Base-by-base conservation (phyloP, 2,329 filamentous ascomycete species). In the Lecanicillium sp. region DNA sequence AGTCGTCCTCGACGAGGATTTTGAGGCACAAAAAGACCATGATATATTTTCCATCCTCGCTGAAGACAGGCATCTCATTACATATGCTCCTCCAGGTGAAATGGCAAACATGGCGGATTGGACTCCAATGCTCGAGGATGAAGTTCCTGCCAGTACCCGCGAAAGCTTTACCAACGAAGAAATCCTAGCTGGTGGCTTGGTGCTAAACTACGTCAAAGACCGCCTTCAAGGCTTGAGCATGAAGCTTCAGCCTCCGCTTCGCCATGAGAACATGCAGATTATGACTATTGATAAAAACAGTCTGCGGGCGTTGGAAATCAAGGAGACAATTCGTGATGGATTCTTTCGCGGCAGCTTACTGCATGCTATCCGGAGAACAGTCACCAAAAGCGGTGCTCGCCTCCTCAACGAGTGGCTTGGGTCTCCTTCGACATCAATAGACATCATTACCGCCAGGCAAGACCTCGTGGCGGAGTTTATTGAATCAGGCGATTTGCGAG, bases 241-340 rank as follows among this genome's bases (percentile, higher is more conserved):
- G 64, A 87, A 85, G 57, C 71, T 98, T 29, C 88, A 94, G 56
- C 80, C 86, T 32, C 92, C 92, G 3, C 65, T 81, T 27, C 81
- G 85, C 43, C 76, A 86, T 48, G 78, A 84, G 47, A 71, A 76
- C 37, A 70, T 85, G 53, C 78, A 94, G 45, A 79, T 83, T 46
- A 92, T 98, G 85, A 74, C 67, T 36, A 94, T 98, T 48, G 92
- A 98, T 63, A 89, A 83, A 55, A 94, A 89, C 53, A 95, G 84
- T 48, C 73, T 98, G 62, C 76, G 85, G 43, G 86, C 89, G 1
- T 70, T 98, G 4, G 92, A 98, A 59, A 85, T 98, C 47, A 80
- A 86, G 47, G 79, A 80, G 55, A 96, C 92, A 0, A 78, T 94
- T 36, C 76, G 83, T 35, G 90, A 96, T 50, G 80, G 84, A 3